phyloP scores from a whole-genome alignment of 2,329 filamentous ascomycete species.

The Stachybotrys chartarum region DNA sequence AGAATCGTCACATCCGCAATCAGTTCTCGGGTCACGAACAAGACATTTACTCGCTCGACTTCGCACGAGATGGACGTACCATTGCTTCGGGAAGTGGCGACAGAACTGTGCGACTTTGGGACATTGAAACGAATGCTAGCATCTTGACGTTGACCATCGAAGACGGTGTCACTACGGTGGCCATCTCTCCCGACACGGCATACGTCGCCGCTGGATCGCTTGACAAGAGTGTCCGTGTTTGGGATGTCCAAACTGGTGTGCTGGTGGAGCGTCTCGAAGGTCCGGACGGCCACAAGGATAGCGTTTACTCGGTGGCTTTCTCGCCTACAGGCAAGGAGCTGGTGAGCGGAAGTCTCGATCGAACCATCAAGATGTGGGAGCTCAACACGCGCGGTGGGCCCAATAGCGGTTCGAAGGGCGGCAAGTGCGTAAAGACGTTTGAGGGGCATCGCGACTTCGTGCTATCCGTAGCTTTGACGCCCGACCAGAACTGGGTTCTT shows the following conservation, averaged over 20 bases:
- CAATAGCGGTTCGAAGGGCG: slow-evolving; percentile 66
- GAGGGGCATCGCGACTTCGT: slow-evolving; percentile 98
- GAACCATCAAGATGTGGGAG: slow-evolving; percentile 99
- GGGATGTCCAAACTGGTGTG: slow-evolving; percentile 82
- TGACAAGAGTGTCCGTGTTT: slow-evolving; percentile 96
- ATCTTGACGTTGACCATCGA: slow-evolving; percentile 86
- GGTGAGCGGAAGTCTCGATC: slow-evolving; percentile 90
- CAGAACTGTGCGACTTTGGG: slow-evolving; percentile 91
- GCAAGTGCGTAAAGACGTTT: slow-evolving; percentile 93
- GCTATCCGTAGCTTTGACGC: slow-evolving; percentile 88
- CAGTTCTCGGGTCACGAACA: slow-evolving; percentile 97
- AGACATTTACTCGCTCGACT: slow-evolving; percentile 96
- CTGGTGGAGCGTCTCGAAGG: slow-evolving; percentile 89
- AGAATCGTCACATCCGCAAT: slow-evolving; percentile 73
- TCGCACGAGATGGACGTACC: slow-evolving; percentile 83
- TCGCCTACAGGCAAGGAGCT: slow-evolving; percentile 88
- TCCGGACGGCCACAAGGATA: slow-evolving; percentile 91
- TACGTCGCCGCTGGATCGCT: slow-evolving; percentile 91
- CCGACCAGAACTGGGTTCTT: slow-evolving; percentile 91
- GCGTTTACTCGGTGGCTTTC: slow-evolving; percentile 94
- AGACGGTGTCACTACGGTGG: slow-evolving; percentile 94
- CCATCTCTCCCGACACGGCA: slow-evolving; percentile 91
- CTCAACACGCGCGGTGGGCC: slow-evolving; percentile 64
- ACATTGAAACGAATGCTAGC: slow-evolving; percentile 78
- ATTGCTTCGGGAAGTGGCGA: slow-evolving; percentile 96